Evolutionary conservation across 371 early-diverging fungal genomes (phyloP).

Genomic region (Mortierella sp.): DNA sequence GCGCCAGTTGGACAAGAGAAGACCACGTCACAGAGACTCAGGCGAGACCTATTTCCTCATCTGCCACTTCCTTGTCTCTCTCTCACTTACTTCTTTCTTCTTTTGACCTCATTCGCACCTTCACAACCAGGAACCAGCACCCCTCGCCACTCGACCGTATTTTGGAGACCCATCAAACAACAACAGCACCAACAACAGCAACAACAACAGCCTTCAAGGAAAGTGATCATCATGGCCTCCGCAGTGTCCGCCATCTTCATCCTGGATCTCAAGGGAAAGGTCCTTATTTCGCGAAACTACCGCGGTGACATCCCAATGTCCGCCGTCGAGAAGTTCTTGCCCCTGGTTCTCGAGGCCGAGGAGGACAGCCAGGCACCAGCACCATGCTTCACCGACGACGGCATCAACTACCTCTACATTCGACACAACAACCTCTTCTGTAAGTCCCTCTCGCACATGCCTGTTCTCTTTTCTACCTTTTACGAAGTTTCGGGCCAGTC

Average conservation of each 20-base stretch:
- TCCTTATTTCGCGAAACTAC: conserved; percentile 94
- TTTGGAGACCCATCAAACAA: background rate
- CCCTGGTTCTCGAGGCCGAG: conserved; percentile 92
- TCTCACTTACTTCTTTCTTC: background rate
- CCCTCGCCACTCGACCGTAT: background rate
- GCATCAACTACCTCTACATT: conserved; percentile 94
- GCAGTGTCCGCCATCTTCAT: conserved; percentile 82
- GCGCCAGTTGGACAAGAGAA: background rate
- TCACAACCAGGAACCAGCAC: background rate
- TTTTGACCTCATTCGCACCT: background rate
- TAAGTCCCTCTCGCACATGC: conserved; percentile 62
- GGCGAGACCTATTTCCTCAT: background rate
- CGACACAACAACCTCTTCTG: conserved; percentile 95
- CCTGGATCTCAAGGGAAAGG: conserved; percentile 96
- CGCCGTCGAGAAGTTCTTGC: conserved; percentile 97
- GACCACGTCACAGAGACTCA: conserved; percentile 1
- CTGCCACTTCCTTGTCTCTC: background rate
- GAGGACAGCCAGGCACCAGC: conserved; percentile 91
- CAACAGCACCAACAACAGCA: background rate
- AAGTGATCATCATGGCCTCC: conserved; percentile 73
- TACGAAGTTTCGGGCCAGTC: background rate
- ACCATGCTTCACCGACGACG: conserved; percentile 95
- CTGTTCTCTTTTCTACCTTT: background rate
- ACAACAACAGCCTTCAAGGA: background rate
- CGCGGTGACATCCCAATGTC: conserved; percentile 96